Conservation (phyloP, 129 eudicot species). For the Smallanthus sonchifolius region DNA sequence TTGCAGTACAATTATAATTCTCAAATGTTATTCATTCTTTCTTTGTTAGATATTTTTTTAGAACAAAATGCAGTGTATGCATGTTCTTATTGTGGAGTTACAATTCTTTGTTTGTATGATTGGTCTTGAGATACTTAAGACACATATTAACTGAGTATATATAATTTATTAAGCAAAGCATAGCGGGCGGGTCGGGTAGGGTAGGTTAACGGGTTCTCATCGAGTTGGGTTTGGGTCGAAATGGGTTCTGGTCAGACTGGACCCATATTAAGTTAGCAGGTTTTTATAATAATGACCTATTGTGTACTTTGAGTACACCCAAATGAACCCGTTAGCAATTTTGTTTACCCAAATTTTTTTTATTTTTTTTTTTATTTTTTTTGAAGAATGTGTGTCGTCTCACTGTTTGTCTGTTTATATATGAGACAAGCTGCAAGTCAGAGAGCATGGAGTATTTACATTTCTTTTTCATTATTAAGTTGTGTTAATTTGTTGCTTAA, state of each 20-base stretch:
- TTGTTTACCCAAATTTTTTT: too few relatives aligned
- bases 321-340: too few relatives aligned
- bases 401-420: too few relatives aligned
- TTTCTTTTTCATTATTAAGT: too few relatives aligned
- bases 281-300: background rate
- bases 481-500: too few relatives aligned
- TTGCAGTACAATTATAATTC: background rate
- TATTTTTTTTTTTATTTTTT: too few relatives aligned
- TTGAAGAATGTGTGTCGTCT: too few relatives aligned
- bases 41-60: background rate
- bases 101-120: background rate
- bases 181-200: background rate
- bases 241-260: background rate
- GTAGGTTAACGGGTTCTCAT: background rate
- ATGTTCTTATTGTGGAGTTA: background rate
- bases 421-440: too few relatives aligned
- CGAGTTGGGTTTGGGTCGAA: too few relatives aligned
- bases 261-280: too few relatives aligned
- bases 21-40: background rate
- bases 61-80: background rate
- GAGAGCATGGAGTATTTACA: too few relatives aligned
- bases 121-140: background rate
- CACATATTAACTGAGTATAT: background rate
- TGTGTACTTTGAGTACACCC: background rate
- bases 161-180: background rate